Evolutionary conservation across 2,329 filamentous ascomycete genomes (phyloP).

Genomic region (Tolypocladium sp.): DNA sequence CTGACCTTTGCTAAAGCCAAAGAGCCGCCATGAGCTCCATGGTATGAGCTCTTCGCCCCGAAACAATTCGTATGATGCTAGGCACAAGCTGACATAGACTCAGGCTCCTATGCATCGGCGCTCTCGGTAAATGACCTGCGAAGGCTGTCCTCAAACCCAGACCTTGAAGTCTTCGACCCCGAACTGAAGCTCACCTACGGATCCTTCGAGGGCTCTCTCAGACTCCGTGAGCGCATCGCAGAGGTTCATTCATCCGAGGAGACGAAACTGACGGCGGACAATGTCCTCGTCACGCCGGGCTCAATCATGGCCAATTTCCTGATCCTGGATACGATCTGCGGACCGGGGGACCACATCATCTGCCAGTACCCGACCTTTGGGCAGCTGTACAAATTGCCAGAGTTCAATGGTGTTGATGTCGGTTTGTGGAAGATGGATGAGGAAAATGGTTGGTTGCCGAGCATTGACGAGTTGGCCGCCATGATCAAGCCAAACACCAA

Average conservation of each 20-base stretch:
- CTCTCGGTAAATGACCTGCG: neutral
- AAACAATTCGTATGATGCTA: no score
- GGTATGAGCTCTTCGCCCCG: neutral
- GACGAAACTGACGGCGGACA: conserved; percentile 28
- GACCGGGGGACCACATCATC: conserved; percentile 68
- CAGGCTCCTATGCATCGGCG: neutral
- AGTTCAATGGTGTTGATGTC: conserved; percentile 63
- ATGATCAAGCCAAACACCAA: conserved; percentile 61
- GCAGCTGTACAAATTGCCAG: conserved; percentile 67
- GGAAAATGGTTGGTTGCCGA: conserved; percentile 53
- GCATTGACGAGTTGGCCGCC: conserved; percentile 52
- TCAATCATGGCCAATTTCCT: conserved; percentile 73
- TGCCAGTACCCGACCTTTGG: conserved; percentile 80
- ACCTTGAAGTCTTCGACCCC: neutral
- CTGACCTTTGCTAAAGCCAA: neutral
- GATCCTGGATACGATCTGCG: conserved; percentile 47
- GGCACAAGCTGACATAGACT: neutral
- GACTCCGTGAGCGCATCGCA: conserved; percentile 1
- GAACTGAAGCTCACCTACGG: neutral
- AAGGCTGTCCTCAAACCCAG: neutral
- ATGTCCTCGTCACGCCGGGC: conserved; percentile 65
- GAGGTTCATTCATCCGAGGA: conserved; percentile 1
- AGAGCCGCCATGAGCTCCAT: neutral
- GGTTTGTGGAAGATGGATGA: conserved; percentile 61
- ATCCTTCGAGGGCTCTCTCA: neutral